phyloP scores from a whole-genome alignment of 2,329 filamentous ascomycete species.

The Pyrenochaeta sp. region DNA sequence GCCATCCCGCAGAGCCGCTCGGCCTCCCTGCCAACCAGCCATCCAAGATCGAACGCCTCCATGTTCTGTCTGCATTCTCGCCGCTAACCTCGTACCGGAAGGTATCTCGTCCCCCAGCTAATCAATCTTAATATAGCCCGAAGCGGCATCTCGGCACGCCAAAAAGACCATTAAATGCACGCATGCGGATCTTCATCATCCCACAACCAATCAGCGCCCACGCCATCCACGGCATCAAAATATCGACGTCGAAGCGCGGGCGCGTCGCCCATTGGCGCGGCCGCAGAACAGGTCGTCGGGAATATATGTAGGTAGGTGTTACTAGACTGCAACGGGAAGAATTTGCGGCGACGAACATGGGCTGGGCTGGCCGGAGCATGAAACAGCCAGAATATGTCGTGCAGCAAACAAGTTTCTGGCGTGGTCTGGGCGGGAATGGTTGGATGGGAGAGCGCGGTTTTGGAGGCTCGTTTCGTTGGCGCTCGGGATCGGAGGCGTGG shows the following conservation, averaged over 20 bases:
- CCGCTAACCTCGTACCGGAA: constrained; percentile 3
- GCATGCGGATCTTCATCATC: not conserved
- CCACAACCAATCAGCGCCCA: not conserved
- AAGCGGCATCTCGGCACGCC: not conserved
- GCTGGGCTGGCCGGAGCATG: not conserved
- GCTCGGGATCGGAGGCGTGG: too few relatives aligned
- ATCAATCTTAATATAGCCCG: constrained; percentile 21
- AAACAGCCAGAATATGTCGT: not conserved
- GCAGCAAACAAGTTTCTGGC: constrained; percentile 4
- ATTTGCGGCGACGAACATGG: too few relatives aligned
- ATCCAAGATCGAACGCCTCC: constrained; percentile 4
- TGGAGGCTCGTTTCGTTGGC: constrained; percentile 4
- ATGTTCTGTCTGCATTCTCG: not conserved
- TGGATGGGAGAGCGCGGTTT: constrained; percentile 6
- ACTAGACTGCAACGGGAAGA: too few relatives aligned
- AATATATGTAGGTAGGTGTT: not conserved
- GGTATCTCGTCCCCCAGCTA: constrained; percentile 1
- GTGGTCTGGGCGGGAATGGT: not conserved
- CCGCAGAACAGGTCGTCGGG: constrained; percentile 2
- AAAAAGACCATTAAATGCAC: constrained; percentile 22
- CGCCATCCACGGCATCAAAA: not conserved
- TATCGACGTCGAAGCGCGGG: constrained; percentile 1
- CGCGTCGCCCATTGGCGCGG: constrained; percentile 1
- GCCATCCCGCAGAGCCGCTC: constrained; percentile 40
- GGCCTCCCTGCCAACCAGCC: constrained; percentile 22